Percentiles rank a stretch among this genome's conserved stretches.
phyloP scores from a whole-genome alignment of 192 early-diverging fungal species.

The Coemansia sp. region DNA sequence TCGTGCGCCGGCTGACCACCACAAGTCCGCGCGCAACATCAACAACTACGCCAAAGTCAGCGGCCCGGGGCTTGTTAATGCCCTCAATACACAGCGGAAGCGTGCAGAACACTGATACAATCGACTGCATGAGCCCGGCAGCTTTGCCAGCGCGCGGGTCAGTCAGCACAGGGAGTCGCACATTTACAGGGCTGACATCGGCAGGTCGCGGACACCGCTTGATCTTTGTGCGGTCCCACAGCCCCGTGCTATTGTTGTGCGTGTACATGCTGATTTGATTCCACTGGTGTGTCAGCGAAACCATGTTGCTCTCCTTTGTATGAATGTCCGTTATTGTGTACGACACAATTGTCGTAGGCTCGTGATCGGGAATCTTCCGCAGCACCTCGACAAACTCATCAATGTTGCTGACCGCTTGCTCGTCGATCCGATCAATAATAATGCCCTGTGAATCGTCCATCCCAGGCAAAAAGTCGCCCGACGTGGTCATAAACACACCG shows the following conservation, averaged over 20 bases:
- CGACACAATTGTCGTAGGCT: conserved; percentile 19
- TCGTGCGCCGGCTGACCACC: conserved; percentile 76
- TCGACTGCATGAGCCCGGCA: conserved; percentile 28
- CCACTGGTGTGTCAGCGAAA: conserved; percentile 31
- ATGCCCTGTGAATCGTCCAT: conserved; percentile 10
- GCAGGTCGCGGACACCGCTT: conserved; percentile 11
- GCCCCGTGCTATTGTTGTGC: conserved; percentile 38
- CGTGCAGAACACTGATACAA: conserved; percentile 27
- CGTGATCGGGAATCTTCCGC: conserved; percentile 60
- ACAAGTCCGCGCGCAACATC: conserved; percentile 79
- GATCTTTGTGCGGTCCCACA: conserved; percentile 40
- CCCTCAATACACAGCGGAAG: conserved; percentile 36
- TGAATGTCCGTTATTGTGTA: conserved; percentile 29
- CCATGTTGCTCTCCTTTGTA: conserved; percentile 5
- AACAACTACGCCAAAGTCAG: conserved; percentile 71
- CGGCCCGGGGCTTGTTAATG: conserved; percentile 4
- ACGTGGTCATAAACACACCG: conserved; percentile 77
- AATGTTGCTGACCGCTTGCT: conserved; percentile 64
- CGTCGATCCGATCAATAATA: conserved; percentile 66
- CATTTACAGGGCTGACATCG: conserved; percentile 15
- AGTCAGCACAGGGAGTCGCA: conserved; percentile 23
- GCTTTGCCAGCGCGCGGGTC: conserved; percentile 24
- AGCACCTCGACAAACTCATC: conserved; percentile 68
- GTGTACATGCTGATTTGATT: conserved; percentile 38
- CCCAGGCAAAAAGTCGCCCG: conserved; percentile 15